phyloP scores from a whole-genome alignment of 139 green algal species.

The Coelastrella sp. region DNA sequence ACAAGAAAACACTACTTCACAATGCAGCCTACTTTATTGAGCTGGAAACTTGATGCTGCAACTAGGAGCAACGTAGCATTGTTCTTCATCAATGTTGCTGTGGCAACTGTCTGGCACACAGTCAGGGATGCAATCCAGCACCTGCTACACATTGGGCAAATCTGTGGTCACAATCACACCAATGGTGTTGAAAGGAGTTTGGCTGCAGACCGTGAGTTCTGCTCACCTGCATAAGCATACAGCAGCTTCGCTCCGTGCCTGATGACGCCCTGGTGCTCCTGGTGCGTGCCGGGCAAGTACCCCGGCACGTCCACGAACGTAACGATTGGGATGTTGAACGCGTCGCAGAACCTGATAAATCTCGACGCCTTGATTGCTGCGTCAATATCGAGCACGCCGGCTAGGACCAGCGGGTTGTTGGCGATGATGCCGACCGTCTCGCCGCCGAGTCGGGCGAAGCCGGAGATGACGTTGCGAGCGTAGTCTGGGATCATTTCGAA shows the following conservation, averaged over 20 bases:
- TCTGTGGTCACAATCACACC: too few relatives aligned
- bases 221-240: slow-evolving; percentile 65
- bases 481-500: slow-evolving; percentile 75
- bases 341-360: slow-evolving; percentile 84
- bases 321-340: slow-evolving; percentile 79
- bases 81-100: too few relatives aligned
- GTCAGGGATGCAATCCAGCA: too few relatives aligned
- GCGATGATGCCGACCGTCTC: slow-evolving; percentile 76
- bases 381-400: slow-evolving; percentile 81
- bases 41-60: too few relatives aligned
- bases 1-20: too few relatives aligned
- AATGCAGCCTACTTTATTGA: too few relatives aligned
- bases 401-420: slow-evolving; percentile 75
- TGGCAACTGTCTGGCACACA: too few relatives aligned
- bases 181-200: too few relatives aligned
- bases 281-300: slow-evolving; percentile 72
- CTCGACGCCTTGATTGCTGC: slow-evolving; percentile 68
- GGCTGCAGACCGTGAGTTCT: too few relatives aligned
- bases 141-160: too few relatives aligned
- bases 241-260: slow-evolving; percentile 81
- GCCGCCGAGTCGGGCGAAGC: slow-evolving; percentile 73
- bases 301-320: slow-evolving; percentile 82
- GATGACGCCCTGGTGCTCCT: slow-evolving; percentile 78
- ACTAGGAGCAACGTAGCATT: too few relatives aligned
- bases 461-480: slow-evolving; percentile 75